Evolutionary conservation across 2,329 filamentous ascomycete genomes (phyloP).

Genomic region (Leptographium flavum): DNA sequence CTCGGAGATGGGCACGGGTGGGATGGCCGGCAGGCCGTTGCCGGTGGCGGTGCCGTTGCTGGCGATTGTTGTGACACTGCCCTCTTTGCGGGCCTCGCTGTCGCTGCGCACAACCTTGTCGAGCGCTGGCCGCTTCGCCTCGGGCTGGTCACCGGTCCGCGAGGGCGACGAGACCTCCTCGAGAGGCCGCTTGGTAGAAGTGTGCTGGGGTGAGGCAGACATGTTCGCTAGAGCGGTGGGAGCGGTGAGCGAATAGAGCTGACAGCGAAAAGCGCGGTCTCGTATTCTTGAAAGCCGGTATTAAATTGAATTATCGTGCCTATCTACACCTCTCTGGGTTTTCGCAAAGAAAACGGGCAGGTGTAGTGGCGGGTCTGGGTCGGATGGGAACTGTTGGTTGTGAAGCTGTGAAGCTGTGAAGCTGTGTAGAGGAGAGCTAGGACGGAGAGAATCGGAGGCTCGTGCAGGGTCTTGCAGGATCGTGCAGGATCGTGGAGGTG

Average conservation of each 20-base stretch:
- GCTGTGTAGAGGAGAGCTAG: constrained; percentile 13
- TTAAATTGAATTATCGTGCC: constrained; percentile 29
- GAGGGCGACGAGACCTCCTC: constrained; percentile 96
- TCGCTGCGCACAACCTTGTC: constrained; percentile 76
- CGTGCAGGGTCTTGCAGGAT: not conserved
- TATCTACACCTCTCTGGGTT: constrained; percentile 75
- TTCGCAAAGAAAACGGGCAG: constrained; percentile 89
- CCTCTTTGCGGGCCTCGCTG: constrained; percentile 32
- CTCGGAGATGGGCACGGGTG: constrained; percentile 24
- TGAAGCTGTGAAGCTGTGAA: constrained; percentile 14
- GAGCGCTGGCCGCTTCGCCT: constrained; percentile 90
- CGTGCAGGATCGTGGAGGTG: not conserved
- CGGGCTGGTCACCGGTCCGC: constrained; percentile 79
- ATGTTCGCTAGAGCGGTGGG: constrained; percentile 26
- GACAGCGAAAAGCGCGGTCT: no score
- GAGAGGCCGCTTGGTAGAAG: constrained; percentile 78
- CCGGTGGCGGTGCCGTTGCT: no score
- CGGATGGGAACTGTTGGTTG: constrained; percentile 5
- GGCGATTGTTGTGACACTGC: no score
- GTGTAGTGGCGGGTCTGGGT: constrained; percentile 46
- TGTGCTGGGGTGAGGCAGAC: constrained; percentile 55
- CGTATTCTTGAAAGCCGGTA: constrained; percentile 1
- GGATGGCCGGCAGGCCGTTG: no score
- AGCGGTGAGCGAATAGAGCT: no score
- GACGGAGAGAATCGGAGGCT: not conserved